A percentile compares a stretch with the other conserved stretches of the same genome.
These are phyloP conservation scores for Phellinidium pouzarii DNA, from an alignment of 1,284 basidiomycete species.

Conservation along the genomic window DNA sequence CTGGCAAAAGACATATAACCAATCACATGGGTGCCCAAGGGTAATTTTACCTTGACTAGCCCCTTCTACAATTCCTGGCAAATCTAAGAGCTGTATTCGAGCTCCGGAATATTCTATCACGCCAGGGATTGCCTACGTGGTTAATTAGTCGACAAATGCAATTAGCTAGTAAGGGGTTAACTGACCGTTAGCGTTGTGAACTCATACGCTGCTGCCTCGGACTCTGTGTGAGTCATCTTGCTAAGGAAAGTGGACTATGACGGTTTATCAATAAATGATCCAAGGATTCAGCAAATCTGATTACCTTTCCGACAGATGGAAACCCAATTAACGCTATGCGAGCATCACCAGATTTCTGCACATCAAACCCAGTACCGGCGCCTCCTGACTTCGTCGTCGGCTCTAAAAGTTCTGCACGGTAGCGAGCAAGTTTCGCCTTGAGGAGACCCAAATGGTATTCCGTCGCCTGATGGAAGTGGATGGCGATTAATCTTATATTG, in stretches of 20 bases:
- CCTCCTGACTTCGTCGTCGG: constrained; percentile 77
- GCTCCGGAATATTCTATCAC: constrained; percentile 93
- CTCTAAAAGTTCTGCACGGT: constrained; percentile 85
- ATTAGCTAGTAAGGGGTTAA: constrained; percentile 16
- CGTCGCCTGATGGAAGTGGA: constrained; percentile 63
- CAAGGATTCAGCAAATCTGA: constrained; percentile 4
- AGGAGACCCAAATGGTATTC: constrained; percentile 87
- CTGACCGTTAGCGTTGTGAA: constrained; percentile 87
- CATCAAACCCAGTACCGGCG: constrained; percentile 85
- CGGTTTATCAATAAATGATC: constrained; percentile 15
- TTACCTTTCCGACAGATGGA: constrained; percentile 87
- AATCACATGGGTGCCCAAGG: neutral
- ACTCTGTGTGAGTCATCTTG: constrained; percentile 88
- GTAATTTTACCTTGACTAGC: constrained; percentile 68
- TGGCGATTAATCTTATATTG: neutral
- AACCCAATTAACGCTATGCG: constrained; percentile 92
- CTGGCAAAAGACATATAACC: constrained; percentile 28
- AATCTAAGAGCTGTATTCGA: constrained; percentile 88
- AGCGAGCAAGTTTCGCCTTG: constrained; percentile 88
- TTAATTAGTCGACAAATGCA: neutral
- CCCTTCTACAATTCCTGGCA: constrained; percentile 97
- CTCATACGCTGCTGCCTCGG: constrained; percentile 89
- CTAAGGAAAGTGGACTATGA: constrained; percentile 81
- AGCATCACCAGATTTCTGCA: constrained; percentile 92
- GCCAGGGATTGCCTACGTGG: constrained; percentile 80